Evolutionary conservation across 2,329 filamentous ascomycete genomes (phyloP), one percentile per base, ranked within the genome.

Genomic region (Trichophyton benhamiae): DNA sequence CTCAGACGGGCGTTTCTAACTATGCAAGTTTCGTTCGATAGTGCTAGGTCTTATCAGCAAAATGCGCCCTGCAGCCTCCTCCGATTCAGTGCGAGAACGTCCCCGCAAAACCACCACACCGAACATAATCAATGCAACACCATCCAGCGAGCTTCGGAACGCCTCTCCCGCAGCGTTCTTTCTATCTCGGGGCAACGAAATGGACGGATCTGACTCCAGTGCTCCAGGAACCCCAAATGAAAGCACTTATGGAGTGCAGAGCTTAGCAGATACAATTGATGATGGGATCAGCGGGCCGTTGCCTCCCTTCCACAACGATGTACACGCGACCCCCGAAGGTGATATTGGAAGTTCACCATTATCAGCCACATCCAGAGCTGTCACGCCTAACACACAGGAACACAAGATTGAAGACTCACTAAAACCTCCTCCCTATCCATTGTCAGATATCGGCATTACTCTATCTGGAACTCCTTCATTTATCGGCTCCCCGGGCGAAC

Each of bases 151-250:
- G 61, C 70, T 71, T 67, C 70, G 71, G 66, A 70, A 67, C 66
- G 67, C 70, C 61, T 74, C 74, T 63, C 81, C 82, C 48, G 80
- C 80, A 58, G 81, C 80, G 59, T 85, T 85, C 76, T 84, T 85
- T 70, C 74, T 86, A 64, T 76, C 79, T 63, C 82, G 79, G 65
- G 80, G 79, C 67, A 74, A 76, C 62, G 77, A 80, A 59, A 71
- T 80, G 66, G 76, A 81, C 63, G 70, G 71, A 27, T 72, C 71
- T 27, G 66, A 64, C n/a, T 61, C 67, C 17, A 66, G 67, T 38
- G 65, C 71, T n/a, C 62, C 67, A 9, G 70, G 68, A 3, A 68
- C 68, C 13, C 65, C 67, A 20, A 68, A 66, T 49, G 78, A 81
- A 41, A 80, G 76, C 67, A 78, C 76, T 49, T 84, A 79, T 68